Percentiles rank a stretch among this genome's conserved stretches.
These are phyloP conservation scores for Neoboletus brunneissimus DNA, from an alignment of 768 basidiomycete species.

Conservation along the genomic window DNA sequence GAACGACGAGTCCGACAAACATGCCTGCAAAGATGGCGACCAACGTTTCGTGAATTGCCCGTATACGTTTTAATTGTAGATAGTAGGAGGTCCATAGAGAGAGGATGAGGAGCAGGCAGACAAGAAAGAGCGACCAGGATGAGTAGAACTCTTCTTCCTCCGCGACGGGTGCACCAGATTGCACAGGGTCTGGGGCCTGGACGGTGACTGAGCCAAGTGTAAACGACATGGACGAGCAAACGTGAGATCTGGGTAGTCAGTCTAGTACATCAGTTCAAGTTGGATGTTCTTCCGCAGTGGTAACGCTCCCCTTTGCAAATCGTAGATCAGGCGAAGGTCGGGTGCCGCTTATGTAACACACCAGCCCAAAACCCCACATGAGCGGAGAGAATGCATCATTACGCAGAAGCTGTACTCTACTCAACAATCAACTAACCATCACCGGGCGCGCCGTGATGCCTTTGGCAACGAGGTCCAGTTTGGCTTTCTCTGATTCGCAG, in stretches of 20 bases:
- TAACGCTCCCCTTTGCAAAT: not conserved
- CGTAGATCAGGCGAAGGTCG: no score
- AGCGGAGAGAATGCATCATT: not conserved
- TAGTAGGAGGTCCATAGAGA: conserved; percentile 98
- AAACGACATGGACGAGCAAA: conserved; percentile 35
- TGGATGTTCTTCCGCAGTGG: not conserved
- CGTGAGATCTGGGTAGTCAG: not conserved
- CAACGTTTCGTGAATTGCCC: conserved; percentile 93
- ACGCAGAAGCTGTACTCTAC: conserved; percentile 1
- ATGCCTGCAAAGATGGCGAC: conserved; percentile 96
- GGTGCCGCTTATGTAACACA: conserved; percentile 18
- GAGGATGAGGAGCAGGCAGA: conserved; percentile 87
- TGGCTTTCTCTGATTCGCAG: conserved; percentile 14
- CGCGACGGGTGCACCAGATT: conserved; percentile 39
- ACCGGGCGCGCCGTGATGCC: conserved; percentile 12
- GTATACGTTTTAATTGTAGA: conserved; percentile 93
- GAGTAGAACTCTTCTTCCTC: conserved; percentile 91
- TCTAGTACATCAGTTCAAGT: conserved; percentile 10
- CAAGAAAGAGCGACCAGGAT: conserved; percentile 92
- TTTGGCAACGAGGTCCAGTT: conserved; percentile 27
- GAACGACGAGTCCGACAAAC: conserved; percentile 88
- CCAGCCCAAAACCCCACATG: not conserved
- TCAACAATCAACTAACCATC: not conserved
- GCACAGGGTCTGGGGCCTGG: conserved; percentile 20
- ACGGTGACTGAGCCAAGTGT: conserved; percentile 36